These are phyloP conservation scores for Orychophragmus violaceus DNA, from an alignment of 345 rosid species.

Conservation along the genomic window DNA sequence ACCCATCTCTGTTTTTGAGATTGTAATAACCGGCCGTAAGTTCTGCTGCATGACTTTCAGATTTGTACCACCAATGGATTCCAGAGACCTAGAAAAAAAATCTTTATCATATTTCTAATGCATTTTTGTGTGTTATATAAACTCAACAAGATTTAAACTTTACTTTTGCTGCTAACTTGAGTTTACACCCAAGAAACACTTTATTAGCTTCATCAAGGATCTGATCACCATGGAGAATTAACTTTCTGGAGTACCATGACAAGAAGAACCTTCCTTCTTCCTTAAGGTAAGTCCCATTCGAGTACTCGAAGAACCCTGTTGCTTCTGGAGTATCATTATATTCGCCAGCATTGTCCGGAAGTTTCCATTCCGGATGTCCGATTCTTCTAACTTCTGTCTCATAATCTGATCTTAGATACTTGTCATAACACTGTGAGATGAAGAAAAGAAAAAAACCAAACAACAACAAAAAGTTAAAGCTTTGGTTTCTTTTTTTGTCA, in stretches of 20 bases:
- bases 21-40: conserved; percentile 82
- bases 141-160: not conserved
- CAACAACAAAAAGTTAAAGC: not conserved
- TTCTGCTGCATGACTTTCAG: conserved; percentile 74
- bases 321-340: conserved; percentile 58
- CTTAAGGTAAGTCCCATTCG: conserved; percentile 53
- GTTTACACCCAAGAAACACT: conserved; percentile 62
- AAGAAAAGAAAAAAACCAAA: not conserved
- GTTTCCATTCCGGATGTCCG: conserved; percentile 82
- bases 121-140: not conserved
- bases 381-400: conserved; percentile 48
- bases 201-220: conserved; percentile 78
- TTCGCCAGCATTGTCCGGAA: conserved; percentile 67
- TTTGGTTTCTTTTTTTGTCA: not conserved
- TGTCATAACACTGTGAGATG: conserved; percentile 62
- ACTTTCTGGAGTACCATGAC: conserved; percentile 74
- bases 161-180: conserved; percentile 85
- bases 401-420: conserved; percentile 61
- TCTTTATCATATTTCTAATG: not conserved
- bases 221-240: conserved; percentile 70
- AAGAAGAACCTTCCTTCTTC: conserved; percentile 68
- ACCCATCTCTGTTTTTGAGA: conserved; percentile 63
- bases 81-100: conserved; percentile 57
- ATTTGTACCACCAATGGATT: conserved; percentile 84
- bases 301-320: conserved; percentile 51